Conservation (phyloP, 495 filamentous ascomycete genomes). For the Cercophora newfieldiana region DNA sequence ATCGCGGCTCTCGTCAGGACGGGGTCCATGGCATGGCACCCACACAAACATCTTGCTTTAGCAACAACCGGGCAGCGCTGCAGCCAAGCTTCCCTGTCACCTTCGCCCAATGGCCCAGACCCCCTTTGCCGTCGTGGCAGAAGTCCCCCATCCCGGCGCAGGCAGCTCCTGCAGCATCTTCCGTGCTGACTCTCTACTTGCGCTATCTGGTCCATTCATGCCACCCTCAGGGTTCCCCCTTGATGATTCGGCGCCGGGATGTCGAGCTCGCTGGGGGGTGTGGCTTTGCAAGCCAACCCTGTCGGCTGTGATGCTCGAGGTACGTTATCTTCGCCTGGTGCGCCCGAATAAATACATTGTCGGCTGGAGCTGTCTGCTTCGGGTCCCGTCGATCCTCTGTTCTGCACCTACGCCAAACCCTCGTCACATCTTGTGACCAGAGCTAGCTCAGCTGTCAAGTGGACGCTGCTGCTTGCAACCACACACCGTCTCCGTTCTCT, state of each 20-base stretch:
- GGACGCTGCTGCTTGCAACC: not conserved
- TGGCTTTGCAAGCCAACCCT: not conserved
- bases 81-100: not conserved
- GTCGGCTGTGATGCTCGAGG: not conserved
- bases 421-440: not conserved
- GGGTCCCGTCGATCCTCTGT: not conserved
- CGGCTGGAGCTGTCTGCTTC: not conserved
- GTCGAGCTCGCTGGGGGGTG: not conserved
- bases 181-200: not conserved
- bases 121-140: not conserved
- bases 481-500: not conserved
- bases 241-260: not conserved
- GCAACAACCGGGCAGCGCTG: not conserved
- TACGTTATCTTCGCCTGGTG: not conserved
- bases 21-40: no score
- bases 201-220: not conserved
- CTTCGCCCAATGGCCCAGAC: not conserved
- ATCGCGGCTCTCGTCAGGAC: not conserved
- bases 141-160: not conserved
- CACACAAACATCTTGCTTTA: not conserved
- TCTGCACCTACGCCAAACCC: not conserved
- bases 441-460: not conserved
- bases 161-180: not conserved
- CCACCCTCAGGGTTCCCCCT: not conserved
- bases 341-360: conserved; percentile 8